Base-by-base conservation (phyloP, 495 filamentous ascomycete genomes). In the Daldinia concentrica region DNA sequence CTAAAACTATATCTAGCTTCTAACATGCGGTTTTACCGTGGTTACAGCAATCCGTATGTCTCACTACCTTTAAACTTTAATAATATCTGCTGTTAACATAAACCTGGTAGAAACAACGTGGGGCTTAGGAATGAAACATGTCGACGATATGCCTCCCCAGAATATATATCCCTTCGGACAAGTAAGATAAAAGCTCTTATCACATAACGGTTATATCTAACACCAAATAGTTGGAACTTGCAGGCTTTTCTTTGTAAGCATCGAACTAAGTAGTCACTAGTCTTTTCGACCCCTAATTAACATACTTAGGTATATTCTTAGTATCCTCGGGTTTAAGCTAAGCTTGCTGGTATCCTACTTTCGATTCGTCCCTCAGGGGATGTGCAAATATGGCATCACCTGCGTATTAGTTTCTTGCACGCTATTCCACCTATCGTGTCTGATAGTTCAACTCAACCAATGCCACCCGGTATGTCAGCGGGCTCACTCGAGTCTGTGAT, bases 261-360 rank as follows among this genome's bases (percentile, higher is more conserved):
- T 58, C 52, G 7, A 45, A 63, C 58, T 56, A 50, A 58, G 68
- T n/a, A 14, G 12, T 57, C 30, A 12, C 15, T 56, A 2, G 6
- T 17, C 22, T 56, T 19, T 32, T 4, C 27, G 29, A 34, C 2
- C 0, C 15, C 54, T 56, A 56, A 56, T 50, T 24, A 36, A 15
- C 9, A 41, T 14, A 41, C 15, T 22, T 51, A 82, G 79, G 41
- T 84, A 84, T 56, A 79, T 82, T 56, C 62, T 74, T 6, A 78
- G 79, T 39, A 79, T 87, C 17, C 78, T 87, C 27, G 82, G 82
- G 4, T 88, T 87, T 77, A 88, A 88, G 62, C 73, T 85, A 17
- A 81, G 82, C 37, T 72, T 87, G 14, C 72, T 87, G 14, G 63
- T 80, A 17, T 84, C 82, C 4, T 87, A 87, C 63, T 73, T 84